Evolutionary conservation across 2,329 filamentous ascomycete species (phyloP), one percentile per base, ranked within the genome.

Genomic region (Colletotrichum destructivum): DNA sequence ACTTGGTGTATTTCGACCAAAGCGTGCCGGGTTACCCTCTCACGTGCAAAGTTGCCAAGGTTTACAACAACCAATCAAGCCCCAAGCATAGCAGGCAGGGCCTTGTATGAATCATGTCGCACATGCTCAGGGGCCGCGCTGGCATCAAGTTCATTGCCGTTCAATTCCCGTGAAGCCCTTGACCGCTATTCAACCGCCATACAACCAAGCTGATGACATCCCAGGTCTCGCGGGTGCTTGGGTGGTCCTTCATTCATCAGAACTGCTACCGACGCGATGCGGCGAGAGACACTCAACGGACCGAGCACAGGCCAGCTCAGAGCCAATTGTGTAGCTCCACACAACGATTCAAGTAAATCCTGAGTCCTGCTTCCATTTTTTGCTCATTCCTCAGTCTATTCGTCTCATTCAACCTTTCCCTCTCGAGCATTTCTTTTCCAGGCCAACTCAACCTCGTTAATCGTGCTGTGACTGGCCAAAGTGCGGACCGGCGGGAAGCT

Each of bases 151-250:
- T 16, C 35, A 62, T 51, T 51, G 42, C 60, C 60, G 47, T 62
- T 23, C 60, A 62, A 62, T 62, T 62, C 9, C 60, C 60, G 60
- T 38, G 35, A 38, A 38, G 35, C 9, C n/a, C 9, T 40, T 40
- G n/a, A 49, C 46, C 47, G 47, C 31, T 21, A 13, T 23, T 57
- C 55, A 23, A 57, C 13, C 12, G 7, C n/a, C 11, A 8, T 23
- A 40, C 35, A 57, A 42, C 13, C n/a, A 16, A 57, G 35, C 13
- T 31, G 54, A 7, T 16, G 21, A 42, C 55, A 40, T 23, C 16
- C n/a, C 55, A 23, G 23, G 35, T 8, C 13, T 4, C 23, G 55
- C 2, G 52, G 38, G 6, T 16, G 12, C 35, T 15, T 18, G 54
- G 21, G 8, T 40, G 54, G 54, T 13, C 54, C 12, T 12, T 21